Percentiles rank a stretch among this genome's conserved stretches.
These are phyloP conservation scores for Wickerhamomyces sp. DNA, from an alignment of 1,139 yeast genomes.

Conservation along the genomic window DNA sequence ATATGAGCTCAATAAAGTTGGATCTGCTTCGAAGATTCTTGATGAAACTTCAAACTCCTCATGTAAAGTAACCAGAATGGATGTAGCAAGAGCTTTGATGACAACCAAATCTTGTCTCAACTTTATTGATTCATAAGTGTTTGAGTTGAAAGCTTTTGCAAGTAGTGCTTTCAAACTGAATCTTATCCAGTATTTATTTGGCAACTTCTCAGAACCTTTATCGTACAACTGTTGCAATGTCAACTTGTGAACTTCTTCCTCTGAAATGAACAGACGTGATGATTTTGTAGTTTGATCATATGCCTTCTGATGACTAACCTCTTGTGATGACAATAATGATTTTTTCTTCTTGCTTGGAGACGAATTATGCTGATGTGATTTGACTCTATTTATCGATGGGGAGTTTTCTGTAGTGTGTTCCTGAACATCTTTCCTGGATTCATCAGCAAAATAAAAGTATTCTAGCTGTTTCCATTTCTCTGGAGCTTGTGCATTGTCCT, in stretches of 20 bases:
- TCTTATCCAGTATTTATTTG: conserved; percentile 58
- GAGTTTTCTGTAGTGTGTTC: conserved; percentile 6
- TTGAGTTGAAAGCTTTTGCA: conserved; percentile 68
- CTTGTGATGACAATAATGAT: no score
- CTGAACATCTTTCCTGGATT: not conserved
- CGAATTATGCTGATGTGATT: conserved; percentile 9
- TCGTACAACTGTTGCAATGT: conserved; percentile 61
- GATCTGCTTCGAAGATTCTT: conserved; percentile 67
- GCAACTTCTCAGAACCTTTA: conserved; percentile 53
- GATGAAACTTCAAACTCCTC: conserved; percentile 48
- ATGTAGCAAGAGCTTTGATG: conserved; percentile 64
- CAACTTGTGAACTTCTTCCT: conserved; percentile 28
- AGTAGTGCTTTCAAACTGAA: conserved; percentile 58
- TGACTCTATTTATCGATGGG: conserved; percentile 12
- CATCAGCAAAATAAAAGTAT: conserved; percentile 44
- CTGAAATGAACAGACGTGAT: conserved; percentile 25
- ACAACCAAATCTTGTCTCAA: conserved; percentile 57
- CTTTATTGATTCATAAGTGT: conserved; percentile 47
- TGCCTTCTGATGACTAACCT: no score
- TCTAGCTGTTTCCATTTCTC: conserved; percentile 52
- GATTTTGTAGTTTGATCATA: conserved; percentile 29
- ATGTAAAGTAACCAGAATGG: conserved; percentile 51
- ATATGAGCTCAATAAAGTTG: conserved; percentile 65
- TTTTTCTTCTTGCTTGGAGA: conserved; percentile 21
- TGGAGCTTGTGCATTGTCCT: conserved; percentile 45